Evolutionary conservation across 2,329 filamentous ascomycete species (phyloP).

Genomic region (Atkinsonella texensis): DNA sequence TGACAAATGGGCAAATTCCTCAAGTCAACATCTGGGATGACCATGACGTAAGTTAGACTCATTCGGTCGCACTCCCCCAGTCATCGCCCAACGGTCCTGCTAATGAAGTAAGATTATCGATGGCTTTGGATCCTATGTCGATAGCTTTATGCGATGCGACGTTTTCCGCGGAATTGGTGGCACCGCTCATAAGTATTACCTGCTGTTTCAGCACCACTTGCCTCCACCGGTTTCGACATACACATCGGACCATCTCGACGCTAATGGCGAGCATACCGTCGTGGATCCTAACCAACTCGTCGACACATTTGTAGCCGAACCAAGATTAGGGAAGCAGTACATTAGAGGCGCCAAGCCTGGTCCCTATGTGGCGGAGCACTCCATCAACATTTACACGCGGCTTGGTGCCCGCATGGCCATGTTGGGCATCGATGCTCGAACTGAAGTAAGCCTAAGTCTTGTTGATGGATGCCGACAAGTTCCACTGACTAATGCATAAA

Average conservation of each 20-base stretch:
- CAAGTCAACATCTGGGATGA: constrained; percentile 99
- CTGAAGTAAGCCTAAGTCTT: constrained; percentile 46
- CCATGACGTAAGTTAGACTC: constrained; percentile 52
- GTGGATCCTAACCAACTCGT: constrained; percentile 61
- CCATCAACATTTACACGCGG: constrained; percentile 74
- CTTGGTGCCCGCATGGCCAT: constrained; percentile 76
- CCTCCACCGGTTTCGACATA: constrained; percentile 77
- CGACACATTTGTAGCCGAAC: constrained; percentile 56
- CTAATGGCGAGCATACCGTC: constrained; percentile 28
- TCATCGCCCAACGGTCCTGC: neutral
- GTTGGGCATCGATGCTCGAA: constrained; percentile 82
- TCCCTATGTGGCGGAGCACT: constrained; percentile 82
- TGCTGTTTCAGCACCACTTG: constrained; percentile 93
- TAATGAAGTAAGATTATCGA: constrained; percentile 58
- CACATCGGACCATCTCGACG: constrained; percentile 42
- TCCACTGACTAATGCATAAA: neutral
- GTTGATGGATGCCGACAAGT: neutral
- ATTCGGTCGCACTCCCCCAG: neutral
- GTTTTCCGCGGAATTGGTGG: constrained; percentile 89
- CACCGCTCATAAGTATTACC: constrained; percentile 93
- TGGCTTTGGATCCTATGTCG: constrained; percentile 86
- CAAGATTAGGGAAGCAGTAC: constrained; percentile 54
- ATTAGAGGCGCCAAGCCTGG: constrained; percentile 67
- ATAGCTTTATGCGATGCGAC: constrained; percentile 84
- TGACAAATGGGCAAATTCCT: constrained; percentile 81